Conservation (phyloP, 805 yeast species). For the Suhomyces kilbournensis region DNA sequence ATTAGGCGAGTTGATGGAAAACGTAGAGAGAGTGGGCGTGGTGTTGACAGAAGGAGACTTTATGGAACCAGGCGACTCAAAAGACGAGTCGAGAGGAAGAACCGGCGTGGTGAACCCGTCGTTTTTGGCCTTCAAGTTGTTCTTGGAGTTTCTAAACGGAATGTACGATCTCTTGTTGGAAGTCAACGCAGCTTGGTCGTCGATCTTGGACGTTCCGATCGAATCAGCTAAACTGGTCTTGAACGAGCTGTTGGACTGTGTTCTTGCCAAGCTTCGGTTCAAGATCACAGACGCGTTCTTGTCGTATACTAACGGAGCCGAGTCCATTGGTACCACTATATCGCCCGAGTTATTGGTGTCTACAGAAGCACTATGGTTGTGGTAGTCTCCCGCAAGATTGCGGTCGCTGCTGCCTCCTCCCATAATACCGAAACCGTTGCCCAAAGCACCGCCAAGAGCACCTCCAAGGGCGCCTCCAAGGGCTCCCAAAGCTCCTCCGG, state of each 20-base stretch:
- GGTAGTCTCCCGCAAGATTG: conserved; percentile 27
- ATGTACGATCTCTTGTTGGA: conserved; percentile 35
- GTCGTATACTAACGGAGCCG: conserved; percentile 76
- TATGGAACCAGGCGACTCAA: conserved; percentile 18
- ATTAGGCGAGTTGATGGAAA: conserved; percentile 2
- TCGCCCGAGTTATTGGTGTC: conserved; percentile 53
- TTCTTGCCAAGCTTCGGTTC: conserved; percentile 68
- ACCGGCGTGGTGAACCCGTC: conserved; percentile 19
- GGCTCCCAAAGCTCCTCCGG: not conserved
- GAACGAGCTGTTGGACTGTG: conserved; percentile 75
- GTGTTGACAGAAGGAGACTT: not conserved
- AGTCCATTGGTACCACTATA: conserved; percentile 54
- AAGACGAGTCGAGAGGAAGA: conserved; percentile 18
- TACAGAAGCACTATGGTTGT: conserved; percentile 50
- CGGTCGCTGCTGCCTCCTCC: conserved; percentile 14
- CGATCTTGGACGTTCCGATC: conserved; percentile 24
- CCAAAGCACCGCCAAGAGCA: not conserved
- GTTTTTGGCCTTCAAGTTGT: conserved; percentile 11
- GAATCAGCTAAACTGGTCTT: conserved; percentile 73
- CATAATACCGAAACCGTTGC: not conserved
- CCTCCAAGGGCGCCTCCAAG: not conserved
- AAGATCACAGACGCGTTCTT: conserved; percentile 74
- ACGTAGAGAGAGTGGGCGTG: conserved; percentile 9
- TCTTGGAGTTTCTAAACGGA: conserved; percentile 38
- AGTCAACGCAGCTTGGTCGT: conserved; percentile 10